phyloP scores from a whole-genome alignment of 2,329 filamentous ascomycete species.

The Pyrenochaeta sp. region DNA sequence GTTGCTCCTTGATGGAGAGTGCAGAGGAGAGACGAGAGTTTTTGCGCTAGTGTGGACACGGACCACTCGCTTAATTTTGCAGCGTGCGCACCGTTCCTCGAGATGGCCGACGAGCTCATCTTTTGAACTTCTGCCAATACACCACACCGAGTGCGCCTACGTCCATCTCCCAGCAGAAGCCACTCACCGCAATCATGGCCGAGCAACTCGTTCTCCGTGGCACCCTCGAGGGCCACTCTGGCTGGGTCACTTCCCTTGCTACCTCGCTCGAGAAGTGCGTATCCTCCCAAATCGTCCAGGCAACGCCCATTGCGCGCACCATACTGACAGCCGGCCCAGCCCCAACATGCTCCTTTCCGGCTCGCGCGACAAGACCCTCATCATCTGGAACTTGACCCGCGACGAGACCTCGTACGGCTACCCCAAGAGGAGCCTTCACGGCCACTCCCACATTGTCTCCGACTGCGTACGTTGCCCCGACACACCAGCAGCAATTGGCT shows the following conservation, averaged over 20 bases:
- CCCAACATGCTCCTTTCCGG: slow-evolving; percentile 99
- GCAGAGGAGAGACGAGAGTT: not conserved
- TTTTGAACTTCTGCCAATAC: slow-evolving; percentile 34
- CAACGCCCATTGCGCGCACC: not conserved
- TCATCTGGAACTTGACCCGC: slow-evolving; percentile 99
- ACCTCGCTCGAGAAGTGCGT: slow-evolving; percentile 96
- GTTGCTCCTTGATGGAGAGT: no score
- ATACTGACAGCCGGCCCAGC: slow-evolving; percentile 62
- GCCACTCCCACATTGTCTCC: slow-evolving; percentile 99
- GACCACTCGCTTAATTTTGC: slow-evolving; percentile 16
- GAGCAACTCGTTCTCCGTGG: slow-evolving; percentile 96
- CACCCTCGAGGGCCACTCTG: slow-evolving; percentile 98
- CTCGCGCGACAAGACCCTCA: slow-evolving; percentile 97
- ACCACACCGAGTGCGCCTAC: slow-evolving; percentile 41
- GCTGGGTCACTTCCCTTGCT: slow-evolving; percentile 98
- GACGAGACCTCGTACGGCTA: slow-evolving; percentile 98
- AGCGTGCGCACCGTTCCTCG: slow-evolving; percentile 2
- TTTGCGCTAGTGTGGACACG: not conserved
- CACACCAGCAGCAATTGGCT: slow-evolving; percentile 35
- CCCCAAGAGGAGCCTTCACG: slow-evolving; percentile 98
- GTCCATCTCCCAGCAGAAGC: slow-evolving; percentile 44
- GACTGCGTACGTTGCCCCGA: slow-evolving; percentile 84
- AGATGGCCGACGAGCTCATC: slow-evolving; percentile 15
- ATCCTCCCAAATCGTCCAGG: not conserved
- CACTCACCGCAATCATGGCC: slow-evolving; percentile 69